phyloP scores from a whole-genome alignment of 75 land plant species.

The Picea sitchensis region DNA sequence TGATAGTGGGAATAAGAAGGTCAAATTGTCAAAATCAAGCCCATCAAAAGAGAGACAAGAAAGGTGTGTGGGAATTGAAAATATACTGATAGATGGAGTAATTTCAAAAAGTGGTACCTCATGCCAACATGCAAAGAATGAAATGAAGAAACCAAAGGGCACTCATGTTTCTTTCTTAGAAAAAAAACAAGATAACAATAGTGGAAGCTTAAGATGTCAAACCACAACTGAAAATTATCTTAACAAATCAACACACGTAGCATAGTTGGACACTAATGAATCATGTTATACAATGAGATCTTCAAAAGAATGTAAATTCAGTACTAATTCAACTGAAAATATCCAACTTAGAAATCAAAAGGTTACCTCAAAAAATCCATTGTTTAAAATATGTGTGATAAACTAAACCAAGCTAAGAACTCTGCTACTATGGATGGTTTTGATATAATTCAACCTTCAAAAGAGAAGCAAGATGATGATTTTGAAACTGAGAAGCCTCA shows the following conservation, averaged over 20 bases:
- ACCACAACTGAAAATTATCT: neutral
- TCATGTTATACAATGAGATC: neutral
- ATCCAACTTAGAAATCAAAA: neutral
- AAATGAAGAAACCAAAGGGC: neutral
- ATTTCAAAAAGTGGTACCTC: neutral
- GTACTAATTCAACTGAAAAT: neutral
- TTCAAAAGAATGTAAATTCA: neutral
- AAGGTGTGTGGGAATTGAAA: neutral
- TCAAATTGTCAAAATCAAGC: neutral
- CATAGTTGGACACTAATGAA: neutral
- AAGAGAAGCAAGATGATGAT: neutral
- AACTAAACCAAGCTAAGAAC: neutral
- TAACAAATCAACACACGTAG: neutral
- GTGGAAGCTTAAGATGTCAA: neutral
- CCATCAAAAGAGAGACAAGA: neutral
- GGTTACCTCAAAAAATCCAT: neutral
- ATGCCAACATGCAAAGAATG: neutral
- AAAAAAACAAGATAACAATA: neutral
- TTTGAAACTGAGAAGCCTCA: neutral
- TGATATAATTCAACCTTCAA: neutral
- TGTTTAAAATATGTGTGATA: no score
- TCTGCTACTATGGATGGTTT: neutral
- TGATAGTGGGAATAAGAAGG: no score
- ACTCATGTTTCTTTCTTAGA: neutral
- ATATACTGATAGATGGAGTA: neutral